Percentiles rank a stretch among this genome's conserved stretches.
Evolutionary conservation across 2,329 filamentous ascomycete species (phyloP).

Genomic region (Cordyceps javanica): DNA sequence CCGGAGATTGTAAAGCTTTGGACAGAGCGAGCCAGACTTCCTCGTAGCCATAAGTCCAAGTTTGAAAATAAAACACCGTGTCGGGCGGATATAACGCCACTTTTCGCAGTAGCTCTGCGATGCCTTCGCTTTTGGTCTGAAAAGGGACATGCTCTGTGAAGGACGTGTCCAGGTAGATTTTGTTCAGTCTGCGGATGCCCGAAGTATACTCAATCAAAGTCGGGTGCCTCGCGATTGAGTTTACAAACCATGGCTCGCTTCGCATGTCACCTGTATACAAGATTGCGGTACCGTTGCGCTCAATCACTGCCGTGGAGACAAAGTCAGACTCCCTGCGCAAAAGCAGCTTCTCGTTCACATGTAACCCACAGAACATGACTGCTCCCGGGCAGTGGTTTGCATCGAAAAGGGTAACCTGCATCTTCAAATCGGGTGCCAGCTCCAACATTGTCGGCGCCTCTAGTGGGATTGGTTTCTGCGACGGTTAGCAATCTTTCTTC

Average conservation of each 20-base stretch:
- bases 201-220: conserved; percentile 66
- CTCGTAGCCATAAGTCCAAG: conserved; percentile 89
- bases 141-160: conserved; percentile 48
- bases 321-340: background rate
- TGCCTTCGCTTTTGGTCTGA: conserved; percentile 64
- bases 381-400: conserved; percentile 89
- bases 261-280: conserved; percentile 88
- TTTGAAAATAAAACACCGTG: conserved; percentile 76
- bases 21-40: conserved; percentile 84
- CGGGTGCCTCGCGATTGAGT: conserved; percentile 64
- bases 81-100: conserved; percentile 62
- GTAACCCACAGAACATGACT: conserved; percentile 70
- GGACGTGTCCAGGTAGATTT: conserved; percentile 85
- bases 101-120: conserved; percentile 66
- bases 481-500: background rate
- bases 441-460: conserved; percentile 75
- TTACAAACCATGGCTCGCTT: conserved; percentile 82
- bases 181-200: conserved; percentile 63
- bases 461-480: conserved; percentile 69
- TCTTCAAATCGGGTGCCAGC: conserved; percentile 57
- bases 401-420: conserved; percentile 80
- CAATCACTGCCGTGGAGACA: conserved; percentile 51
- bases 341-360: fast-evolving
- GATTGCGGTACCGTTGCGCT: conserved; percentile 64
- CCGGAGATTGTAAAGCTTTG: conserved; percentile 58